Percentiles rank a stretch among this genome's conserved stretches.
These are phyloP conservation scores for Phanerochaete carnosa DNA, from an alignment of 768 basidiomycete genomes.

Conservation along the genomic window DNA sequence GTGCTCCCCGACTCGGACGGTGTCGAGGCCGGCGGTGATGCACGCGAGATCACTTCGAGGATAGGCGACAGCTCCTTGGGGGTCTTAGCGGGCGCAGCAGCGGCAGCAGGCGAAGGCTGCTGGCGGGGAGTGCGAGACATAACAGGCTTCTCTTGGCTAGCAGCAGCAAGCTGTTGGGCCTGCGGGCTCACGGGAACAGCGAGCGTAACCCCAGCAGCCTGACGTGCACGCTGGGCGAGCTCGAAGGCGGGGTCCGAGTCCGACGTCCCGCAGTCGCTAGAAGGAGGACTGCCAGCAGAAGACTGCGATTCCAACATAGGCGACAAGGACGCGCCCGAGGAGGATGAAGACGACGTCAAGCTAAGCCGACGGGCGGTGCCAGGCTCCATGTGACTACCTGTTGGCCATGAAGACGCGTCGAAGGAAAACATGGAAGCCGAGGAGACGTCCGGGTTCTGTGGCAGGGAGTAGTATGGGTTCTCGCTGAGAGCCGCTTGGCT, in stretches of 20 bases:
- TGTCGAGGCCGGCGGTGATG: constrained; percentile 17
- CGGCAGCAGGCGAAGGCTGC: constrained; percentile 24
- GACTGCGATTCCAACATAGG: constrained; percentile 42
- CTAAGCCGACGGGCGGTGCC: constrained; percentile 41
- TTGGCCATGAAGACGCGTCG: constrained; percentile 14
- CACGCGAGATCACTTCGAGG: constrained; percentile 26
- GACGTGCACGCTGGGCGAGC: constrained; percentile 35
- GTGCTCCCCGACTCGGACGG: constrained; percentile 7
- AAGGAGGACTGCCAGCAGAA: constrained; percentile 21
- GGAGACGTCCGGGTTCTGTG: constrained; percentile 5
- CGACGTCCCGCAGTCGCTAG: constrained; percentile 17
- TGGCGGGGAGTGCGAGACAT: constrained; percentile 42
- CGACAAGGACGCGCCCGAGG: constrained; percentile 53
- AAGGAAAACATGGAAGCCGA: constrained; percentile 12
- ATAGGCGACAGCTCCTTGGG: constrained; percentile 31
- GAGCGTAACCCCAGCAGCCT: constrained; percentile 34
- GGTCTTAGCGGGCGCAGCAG: constrained; percentile 1
- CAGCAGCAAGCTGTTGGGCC: constrained; percentile 28
- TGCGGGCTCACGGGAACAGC: constrained; percentile 35
- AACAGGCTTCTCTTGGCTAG: constrained; percentile 25
- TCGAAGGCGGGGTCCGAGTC: constrained; percentile 29
- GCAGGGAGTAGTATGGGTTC: constrained; percentile 6
- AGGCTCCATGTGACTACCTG: constrained; percentile 16
- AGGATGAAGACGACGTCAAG: constrained; percentile 52
- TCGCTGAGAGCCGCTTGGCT: constrained; percentile 17